Evolutionary conservation across 208 protist genomes (phyloP).

Genomic region (Herpetomonas tarakana): DNA sequence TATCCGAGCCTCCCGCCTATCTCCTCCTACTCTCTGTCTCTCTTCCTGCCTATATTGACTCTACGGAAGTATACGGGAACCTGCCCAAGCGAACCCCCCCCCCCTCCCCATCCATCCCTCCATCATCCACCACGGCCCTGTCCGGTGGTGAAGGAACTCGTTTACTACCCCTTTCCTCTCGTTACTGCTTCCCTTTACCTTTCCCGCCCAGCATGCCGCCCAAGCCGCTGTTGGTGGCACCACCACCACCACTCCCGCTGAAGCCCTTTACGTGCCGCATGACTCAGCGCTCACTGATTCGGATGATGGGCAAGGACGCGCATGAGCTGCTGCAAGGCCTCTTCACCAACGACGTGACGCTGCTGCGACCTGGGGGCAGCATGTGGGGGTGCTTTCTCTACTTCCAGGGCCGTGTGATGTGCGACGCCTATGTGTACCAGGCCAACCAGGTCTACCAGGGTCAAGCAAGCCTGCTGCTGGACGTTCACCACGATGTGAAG

Average conservation of each 20-base stretch:
- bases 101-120: too few species aligned
- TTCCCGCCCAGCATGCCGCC: background rate
- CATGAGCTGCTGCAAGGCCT: conserved; percentile 81
- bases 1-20: too few species aligned
- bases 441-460: conserved; percentile 20
- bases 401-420: conserved; percentile 75
- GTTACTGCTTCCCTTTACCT: background rate
- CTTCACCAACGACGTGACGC: conserved; percentile 74
- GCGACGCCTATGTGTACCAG: conserved; percentile 79
- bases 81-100: too few species aligned
- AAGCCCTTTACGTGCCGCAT: conserved; percentile 31
- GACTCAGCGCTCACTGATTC: conserved; percentile 50
- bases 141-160: too few species aligned
- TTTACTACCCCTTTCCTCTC: background rate
- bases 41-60: too few species aligned
- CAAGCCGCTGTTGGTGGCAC: too few species aligned
- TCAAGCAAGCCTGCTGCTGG: conserved; percentile 47
- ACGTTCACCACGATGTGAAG: conserved; percentile 41
- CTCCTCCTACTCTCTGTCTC: too few species aligned
- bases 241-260: background rate
- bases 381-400: conserved; percentile 84
- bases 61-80: too few species aligned
- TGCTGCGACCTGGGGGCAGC: conserved; percentile 46
- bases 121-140: too few species aligned
- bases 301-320: conserved; percentile 43